A percentile compares a stretch with the other conserved stretches of the same genome.
phyloP scores from a whole-genome alignment of 108 stramenopile species.

The Aurantiochytrium sp. region DNA sequence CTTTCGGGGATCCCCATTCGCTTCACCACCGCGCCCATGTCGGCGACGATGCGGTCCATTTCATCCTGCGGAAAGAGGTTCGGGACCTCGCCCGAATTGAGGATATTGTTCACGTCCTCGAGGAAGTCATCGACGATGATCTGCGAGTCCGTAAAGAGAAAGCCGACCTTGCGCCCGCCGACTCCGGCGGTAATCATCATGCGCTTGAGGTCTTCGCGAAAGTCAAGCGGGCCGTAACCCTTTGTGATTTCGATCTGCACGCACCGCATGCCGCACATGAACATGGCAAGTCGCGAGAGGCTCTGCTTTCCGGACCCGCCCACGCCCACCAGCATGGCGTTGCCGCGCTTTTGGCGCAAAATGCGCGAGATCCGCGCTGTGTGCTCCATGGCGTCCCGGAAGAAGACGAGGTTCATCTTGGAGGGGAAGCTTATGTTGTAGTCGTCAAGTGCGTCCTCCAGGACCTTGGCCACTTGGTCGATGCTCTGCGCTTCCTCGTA shows the following conservation, averaged over 20 bases:
- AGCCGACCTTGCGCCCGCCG: slow-evolving; percentile 47
- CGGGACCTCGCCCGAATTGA: slow-evolving; percentile 60
- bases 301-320: slow-evolving; percentile 57
- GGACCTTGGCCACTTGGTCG: slow-evolving; percentile 32
- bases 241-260: slow-evolving; percentile 57
- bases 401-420: slow-evolving; percentile 62
- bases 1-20: neutral
- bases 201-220: slow-evolving; percentile 54
- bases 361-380: slow-evolving; percentile 56
- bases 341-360: slow-evolving; percentile 56
- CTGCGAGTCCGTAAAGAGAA: slow-evolving; percentile 55
- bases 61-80: slow-evolving; percentile 59
- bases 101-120: slow-evolving; percentile 59
- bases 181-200: slow-evolving; percentile 55
- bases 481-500: slow-evolving; percentile 54
- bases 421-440: slow-evolving; percentile 52
- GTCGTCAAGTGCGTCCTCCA: slow-evolving; percentile 56
- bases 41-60: slow-evolving; percentile 49
- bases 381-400: slow-evolving; percentile 55
- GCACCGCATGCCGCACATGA: slow-evolving; percentile 48
- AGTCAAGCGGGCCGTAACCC: slow-evolving; percentile 50
- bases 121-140: slow-evolving; percentile 57
- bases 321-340: slow-evolving; percentile 58
- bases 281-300: slow-evolving; percentile 53
- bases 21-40: neutral